Evolutionary conservation across 75 land plant genomes (phyloP), one percentile per base, ranked within the genome.

Genomic region (Adiantum capillusveneris): DNA sequence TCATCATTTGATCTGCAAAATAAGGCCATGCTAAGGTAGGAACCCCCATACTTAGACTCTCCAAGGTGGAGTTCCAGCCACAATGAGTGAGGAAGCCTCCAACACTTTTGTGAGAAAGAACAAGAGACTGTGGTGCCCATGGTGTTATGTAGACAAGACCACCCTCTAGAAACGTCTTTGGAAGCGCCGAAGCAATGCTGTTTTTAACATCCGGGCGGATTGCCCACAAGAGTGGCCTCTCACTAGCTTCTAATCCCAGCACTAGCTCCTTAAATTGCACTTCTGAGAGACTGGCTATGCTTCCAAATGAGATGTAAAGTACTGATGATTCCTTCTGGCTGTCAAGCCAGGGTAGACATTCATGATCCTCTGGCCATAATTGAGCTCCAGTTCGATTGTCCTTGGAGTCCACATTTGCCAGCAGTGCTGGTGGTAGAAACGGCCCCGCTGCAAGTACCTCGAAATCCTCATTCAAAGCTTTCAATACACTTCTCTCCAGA

Each of bases 11-110:
- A 17, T 81, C 84, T 3, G 60, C 62, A 45, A 76, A 81, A 52
- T 58, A 70, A 12, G 84, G 80, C 73, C 73, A 73, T n/a, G 76
- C 72, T n/a, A 81, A 22, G 39, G 72, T 57, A 0, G 77, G 84
- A 0, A 81, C 66, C 25, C 79, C 85, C 60, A 70, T 71, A 25
- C 53, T 54, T 11, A 82, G 42, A 21, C 81, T 77, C 48, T 78
- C 85, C 22, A 65, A 9, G 0, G 72, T 65, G n/a, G n/a, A n/a
- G n/a, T n/a, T n/a, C n/a, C n/a, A n/a, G n/a, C n/a, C n/a, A n/a
- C n/a, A n/a, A n/a, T n/a, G n/a, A n/a, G n/a, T n/a, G n/a, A n/a
- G n/a, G n/a, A n/a, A n/a, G n/a, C n/a, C n/a, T n/a, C n/a, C 78
- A 19, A 75, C 29, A 0, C 78, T 42, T 12, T 75, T 72, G 25